These are phyloP conservation scores for Metschnikowia koreensis DNA, from an alignment of 805 yeast genomes.

Conservation along the genomic window DNA sequence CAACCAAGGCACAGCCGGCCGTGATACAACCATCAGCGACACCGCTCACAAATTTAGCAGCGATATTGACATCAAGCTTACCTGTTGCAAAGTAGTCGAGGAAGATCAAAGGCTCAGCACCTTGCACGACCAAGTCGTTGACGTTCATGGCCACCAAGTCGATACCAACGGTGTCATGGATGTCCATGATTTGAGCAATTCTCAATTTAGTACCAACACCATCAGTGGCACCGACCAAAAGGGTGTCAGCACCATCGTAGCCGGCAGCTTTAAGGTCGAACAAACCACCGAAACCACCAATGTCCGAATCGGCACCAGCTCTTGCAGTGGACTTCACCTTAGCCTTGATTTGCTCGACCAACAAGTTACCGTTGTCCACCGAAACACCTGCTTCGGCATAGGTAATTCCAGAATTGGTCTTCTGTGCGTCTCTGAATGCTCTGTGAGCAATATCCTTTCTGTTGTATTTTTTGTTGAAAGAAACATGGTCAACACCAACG, in stretches of 20 bases:
- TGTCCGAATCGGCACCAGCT: slow-evolving; percentile 95
- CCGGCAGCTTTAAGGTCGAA: slow-evolving; percentile 91
- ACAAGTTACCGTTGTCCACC: slow-evolving; percentile 88
- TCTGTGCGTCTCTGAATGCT: slow-evolving; percentile 67
- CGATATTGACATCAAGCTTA: slow-evolving; percentile 76
- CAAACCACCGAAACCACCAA: slow-evolving; percentile 98
- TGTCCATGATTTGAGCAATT: slow-evolving; percentile 85
- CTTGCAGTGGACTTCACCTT: slow-evolving; percentile 90
- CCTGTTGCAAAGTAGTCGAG: slow-evolving; percentile 97
- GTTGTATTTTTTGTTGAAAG: slow-evolving; percentile 73
- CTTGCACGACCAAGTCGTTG: slow-evolving; percentile 95
- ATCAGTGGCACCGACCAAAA: slow-evolving; percentile 96
- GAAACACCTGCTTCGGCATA: slow-evolving; percentile 97
- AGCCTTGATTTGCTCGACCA: slow-evolving; percentile 87
- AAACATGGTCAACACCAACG: slow-evolving; percentile 72
- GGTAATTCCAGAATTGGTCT: slow-evolving; percentile 51
- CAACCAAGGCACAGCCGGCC: slow-evolving; percentile 96
- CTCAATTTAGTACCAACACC: slow-evolving; percentile 98
- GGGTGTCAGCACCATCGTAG: slow-evolving; percentile 70
- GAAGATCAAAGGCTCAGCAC: slow-evolving; percentile 96
- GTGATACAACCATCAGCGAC: slow-evolving; percentile 95
- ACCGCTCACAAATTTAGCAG: slow-evolving; percentile 87
- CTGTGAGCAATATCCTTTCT: slow-evolving; percentile 95
- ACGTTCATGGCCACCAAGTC: slow-evolving; percentile 99
- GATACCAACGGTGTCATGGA: slow-evolving; percentile 97